phyloP scores from a whole-genome alignment of 2,329 filamentous ascomycete genomes.

The Thermothelomyces thermophilus region DNA sequence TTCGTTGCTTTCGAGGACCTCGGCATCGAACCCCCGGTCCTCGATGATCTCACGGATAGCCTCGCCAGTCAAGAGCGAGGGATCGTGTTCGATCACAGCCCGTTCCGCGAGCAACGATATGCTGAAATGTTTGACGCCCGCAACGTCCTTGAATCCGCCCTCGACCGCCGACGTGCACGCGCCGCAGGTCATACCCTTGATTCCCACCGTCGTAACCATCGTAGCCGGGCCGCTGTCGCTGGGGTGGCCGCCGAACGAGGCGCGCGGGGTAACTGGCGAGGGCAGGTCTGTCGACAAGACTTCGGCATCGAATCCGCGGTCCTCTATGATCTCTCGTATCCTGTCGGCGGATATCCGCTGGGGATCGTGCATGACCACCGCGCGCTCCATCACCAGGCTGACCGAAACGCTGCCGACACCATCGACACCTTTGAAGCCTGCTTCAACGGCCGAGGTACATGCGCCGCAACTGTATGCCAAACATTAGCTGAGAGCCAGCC shows the following conservation, averaged over 20 bases:
- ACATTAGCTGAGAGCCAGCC: slow-evolving; percentile 8
- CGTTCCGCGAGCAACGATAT: slow-evolving; percentile 80
- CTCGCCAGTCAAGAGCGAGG: slow-evolving; percentile 43
- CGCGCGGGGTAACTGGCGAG: slow-evolving; percentile 40
- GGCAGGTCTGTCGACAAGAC: slow-evolving; percentile 77
- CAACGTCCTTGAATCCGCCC: slow-evolving; percentile 66
- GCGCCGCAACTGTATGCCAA: slow-evolving; percentile 69
- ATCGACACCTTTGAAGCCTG: slow-evolving; percentile 74
- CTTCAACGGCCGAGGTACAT: slow-evolving; percentile 92
- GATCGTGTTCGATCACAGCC: slow-evolving; percentile 78
- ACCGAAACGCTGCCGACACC: slow-evolving; percentile 85
- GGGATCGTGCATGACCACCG: slow-evolving; percentile 87
- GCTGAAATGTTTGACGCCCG: slow-evolving; percentile 68
- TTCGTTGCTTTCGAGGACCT: slow-evolving; percentile 64
- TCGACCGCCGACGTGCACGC: slow-evolving; percentile 84
- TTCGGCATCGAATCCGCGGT: slow-evolving; percentile 84
- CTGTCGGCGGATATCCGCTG: slow-evolving; percentile 64
- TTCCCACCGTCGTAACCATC: slow-evolving; percentile 66
- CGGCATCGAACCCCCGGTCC: slow-evolving; percentile 73
- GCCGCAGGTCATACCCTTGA: slow-evolving; percentile 88
- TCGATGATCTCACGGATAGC: slow-evolving; percentile 55
- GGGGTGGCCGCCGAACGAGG: slow-evolving; percentile 28
- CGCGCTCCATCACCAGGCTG: slow-evolving; percentile 89
- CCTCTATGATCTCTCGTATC: slow-evolving; percentile 81
- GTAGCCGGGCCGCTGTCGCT: slow-evolving; percentile 35